These are phyloP conservation scores for Penicillium aurantiogriseum DNA, from an alignment of 2,329 filamentous ascomycete genomes.

Conservation along the genomic window DNA sequence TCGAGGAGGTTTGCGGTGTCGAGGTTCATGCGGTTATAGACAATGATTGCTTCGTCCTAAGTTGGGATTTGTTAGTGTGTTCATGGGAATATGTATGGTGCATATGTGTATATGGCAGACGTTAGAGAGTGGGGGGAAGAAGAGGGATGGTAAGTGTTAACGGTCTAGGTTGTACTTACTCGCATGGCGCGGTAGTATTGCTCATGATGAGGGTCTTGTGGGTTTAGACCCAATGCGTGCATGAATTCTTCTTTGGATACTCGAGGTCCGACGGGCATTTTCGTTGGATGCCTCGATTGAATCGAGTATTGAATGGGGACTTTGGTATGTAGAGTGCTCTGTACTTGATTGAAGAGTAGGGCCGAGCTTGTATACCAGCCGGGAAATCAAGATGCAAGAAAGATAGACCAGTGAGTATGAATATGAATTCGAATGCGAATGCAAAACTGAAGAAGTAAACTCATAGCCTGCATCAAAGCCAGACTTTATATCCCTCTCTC, in stretches of 20 bases:
- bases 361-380: background rate
- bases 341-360: background rate
- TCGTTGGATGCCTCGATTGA: background rate
- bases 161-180: conserved; percentile 29
- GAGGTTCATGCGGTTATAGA: conserved; percentile 45
- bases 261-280: conserved; percentile 43
- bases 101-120: background rate
- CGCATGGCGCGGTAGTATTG: conserved; percentile 47
- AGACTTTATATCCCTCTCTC: conserved; percentile 16
- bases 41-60: conserved; percentile 46
- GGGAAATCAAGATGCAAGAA: background rate
- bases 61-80: background rate
- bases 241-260: conserved; percentile 50
- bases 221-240: conserved; percentile 42
- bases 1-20: conserved; percentile 44
- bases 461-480: background rate
- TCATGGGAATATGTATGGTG: background rate
- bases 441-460: background rate
- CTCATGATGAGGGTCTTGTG: conserved; percentile 44
- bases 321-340: background rate
- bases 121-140: background rate
- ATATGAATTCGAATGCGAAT: background rate
- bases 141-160: background rate
- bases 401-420: background rate
- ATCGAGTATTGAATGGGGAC: background rate